phyloP scores from a whole-genome alignment of 2,329 filamentous ascomycete species.

The Penicillium sp. region DNA sequence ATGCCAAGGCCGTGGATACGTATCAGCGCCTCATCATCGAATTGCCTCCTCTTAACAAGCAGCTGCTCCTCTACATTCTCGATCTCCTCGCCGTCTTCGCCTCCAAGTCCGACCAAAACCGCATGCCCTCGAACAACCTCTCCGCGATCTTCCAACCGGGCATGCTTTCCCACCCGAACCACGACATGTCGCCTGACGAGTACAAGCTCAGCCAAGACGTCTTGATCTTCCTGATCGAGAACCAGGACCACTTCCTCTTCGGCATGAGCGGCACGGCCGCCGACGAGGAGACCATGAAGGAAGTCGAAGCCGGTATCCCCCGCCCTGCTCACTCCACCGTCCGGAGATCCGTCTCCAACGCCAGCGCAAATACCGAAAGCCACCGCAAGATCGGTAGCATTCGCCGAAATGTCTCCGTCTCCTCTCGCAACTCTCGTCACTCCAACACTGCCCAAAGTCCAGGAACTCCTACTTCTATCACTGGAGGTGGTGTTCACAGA shows the following conservation, averaged over 20 bases:
- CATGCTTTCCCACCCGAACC: conserved; percentile 87
- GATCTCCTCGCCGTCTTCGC: conserved; percentile 96
- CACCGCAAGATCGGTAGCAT: conserved; percentile 75
- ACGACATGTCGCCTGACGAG: conserved; percentile 93
- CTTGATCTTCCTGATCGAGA: conserved; percentile 95
- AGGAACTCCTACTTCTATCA: conserved; percentile 57
- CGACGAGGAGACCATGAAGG: conserved; percentile 73
- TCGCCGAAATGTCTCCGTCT: conserved; percentile 86
- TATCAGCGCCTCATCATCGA: conserved; percentile 93
- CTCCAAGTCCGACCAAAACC: conserved; percentile 92
- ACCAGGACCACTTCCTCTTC: conserved; percentile 97
- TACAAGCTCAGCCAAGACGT: conserved; percentile 96
- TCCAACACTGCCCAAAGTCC: conserved; percentile 73
- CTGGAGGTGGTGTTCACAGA: conserved; percentile 62
- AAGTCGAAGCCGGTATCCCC: conserved; percentile 66
- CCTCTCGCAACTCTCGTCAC: conserved; percentile 79
- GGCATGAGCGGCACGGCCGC: conserved; percentile 99
- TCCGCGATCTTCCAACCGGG: conserved; percentile 98
- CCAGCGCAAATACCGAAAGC: conserved; percentile 85
- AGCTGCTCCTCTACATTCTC: conserved; percentile 91
- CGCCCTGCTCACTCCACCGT: conserved; percentile 55
- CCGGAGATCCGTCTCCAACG: conserved; percentile 78
- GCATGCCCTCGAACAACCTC: conserved; percentile 93
- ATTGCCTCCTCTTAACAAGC: conserved; percentile 86
- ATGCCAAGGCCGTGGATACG: conserved; percentile 71